phyloP scores from a whole-genome alignment of 352 stramenopile species.

The Globisporangium iwayamae region DNA sequence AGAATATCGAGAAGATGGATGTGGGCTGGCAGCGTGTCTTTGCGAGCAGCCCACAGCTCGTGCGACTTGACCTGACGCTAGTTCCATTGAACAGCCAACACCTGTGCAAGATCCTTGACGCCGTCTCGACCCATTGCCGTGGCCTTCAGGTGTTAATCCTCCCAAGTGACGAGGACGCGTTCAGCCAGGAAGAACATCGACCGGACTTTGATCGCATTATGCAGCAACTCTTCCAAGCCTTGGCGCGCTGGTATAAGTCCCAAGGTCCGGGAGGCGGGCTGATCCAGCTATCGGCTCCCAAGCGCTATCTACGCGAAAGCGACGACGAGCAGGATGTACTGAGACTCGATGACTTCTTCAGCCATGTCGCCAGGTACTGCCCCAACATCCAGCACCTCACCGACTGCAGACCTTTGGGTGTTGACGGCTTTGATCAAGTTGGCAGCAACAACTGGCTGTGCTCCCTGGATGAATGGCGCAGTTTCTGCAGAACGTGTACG shows the following conservation, averaged over 20 bases:
- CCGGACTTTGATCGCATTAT: background rate
- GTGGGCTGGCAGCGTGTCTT: slow-evolving; percentile 21
- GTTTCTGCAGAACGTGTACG: background rate
- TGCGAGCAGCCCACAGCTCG: background rate
- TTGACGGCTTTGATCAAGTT: too few relatives aligned
- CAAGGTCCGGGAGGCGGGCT: background rate
- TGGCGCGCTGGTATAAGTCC: background rate
- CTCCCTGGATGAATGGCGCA: background rate
- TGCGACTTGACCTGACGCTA: slow-evolving; percentile 15
- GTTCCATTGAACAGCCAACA: slow-evolving; percentile 14
- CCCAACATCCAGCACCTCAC: too few relatives aligned
- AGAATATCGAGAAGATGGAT: background rate
- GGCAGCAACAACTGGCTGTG: too few relatives aligned
- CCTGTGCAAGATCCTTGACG: slow-evolving; percentile 6
- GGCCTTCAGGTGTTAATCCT: slow-evolving; percentile 17
- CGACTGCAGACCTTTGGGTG: too few relatives aligned
- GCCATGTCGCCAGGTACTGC: too few relatives aligned
- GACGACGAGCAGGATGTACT: background rate
- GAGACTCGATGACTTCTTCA: background rate
- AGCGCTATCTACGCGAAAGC: background rate
- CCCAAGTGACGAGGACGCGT: slow-evolving; percentile 9
- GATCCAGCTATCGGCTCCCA: background rate
- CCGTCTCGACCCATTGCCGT: slow-evolving; percentile 9
- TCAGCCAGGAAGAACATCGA: too few relatives aligned
- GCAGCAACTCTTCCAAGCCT: background rate